phyloP scores from a whole-genome alignment of 202 grass and related monocot genomes.

The Musa balbisiana region DNA sequence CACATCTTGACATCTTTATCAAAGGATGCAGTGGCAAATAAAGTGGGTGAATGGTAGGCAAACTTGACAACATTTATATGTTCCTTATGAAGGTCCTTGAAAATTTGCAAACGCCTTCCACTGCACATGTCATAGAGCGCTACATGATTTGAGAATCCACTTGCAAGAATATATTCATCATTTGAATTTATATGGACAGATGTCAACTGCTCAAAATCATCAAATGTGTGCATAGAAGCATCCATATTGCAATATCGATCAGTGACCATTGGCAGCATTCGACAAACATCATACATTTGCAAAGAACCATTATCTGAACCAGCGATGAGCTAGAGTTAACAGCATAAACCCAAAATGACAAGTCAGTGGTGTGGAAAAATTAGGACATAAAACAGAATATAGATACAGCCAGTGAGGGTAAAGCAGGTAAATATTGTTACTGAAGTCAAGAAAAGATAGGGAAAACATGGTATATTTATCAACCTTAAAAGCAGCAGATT shows the following conservation, averaged over 20 bases:
- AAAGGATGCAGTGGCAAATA: conserved; percentile 29
- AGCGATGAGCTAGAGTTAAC: conserved; percentile 5
- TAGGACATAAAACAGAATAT: neutral
- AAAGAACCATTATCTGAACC: conserved; percentile 19
- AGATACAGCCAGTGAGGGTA: neutral
- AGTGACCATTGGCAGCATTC: conserved; percentile 3
- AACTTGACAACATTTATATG: conserved; percentile 29
- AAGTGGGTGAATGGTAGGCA: conserved; percentile 11
- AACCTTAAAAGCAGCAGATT: neutral
- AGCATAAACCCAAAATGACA: neutral
- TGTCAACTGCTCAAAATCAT: conserved; percentile 26
- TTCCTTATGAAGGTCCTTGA: conserved; percentile 17
- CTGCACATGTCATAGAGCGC: conserved; percentile 17
- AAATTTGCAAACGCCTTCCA: conserved; percentile 21
- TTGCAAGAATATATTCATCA: conserved; percentile 24
- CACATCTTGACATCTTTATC: conserved; percentile 21
- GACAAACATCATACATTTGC: conserved; percentile 13
- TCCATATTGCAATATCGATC: conserved; percentile 1
- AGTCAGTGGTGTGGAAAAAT: neutral
- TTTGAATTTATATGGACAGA: conserved; percentile 27
- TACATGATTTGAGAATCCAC: conserved; percentile 24
- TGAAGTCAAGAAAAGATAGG: neutral
- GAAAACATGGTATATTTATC: neutral
- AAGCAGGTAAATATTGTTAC: neutral
- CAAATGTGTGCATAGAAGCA: conserved; percentile 18